Percentiles rank a stretch among this genome's conserved stretches.
Conservation (phyloP, 1,284 basidiomycete genomes). For the Amylostereum areolatum region DNA sequence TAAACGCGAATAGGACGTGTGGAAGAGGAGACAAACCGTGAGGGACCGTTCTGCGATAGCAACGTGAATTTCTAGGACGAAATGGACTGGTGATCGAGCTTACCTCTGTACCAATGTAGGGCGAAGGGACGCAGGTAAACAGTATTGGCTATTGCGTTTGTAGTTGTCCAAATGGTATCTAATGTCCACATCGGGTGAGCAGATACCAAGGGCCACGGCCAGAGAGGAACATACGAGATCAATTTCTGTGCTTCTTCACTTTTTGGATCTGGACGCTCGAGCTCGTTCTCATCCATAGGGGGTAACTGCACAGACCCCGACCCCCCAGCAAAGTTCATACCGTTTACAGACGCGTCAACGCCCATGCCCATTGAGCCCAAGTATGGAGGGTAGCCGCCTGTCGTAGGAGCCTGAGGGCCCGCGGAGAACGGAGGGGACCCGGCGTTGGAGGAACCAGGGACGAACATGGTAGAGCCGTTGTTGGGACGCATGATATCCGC, state of each 20-base stretch:
- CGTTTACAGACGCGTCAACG: slow-evolving; percentile 44
- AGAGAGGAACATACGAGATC: slow-evolving; percentile 50
- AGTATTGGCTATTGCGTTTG: slow-evolving; percentile 74
- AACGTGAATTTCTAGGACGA: slow-evolving; percentile 7
- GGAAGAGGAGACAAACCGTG: slow-evolving; percentile 48
- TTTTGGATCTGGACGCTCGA: slow-evolving; percentile 54
- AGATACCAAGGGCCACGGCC: not conserved
- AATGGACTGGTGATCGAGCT: not conserved
- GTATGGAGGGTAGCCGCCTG: slow-evolving; percentile 47
- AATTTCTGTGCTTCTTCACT: slow-evolving; percentile 75
- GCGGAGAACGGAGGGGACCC: slow-evolving; percentile 27
- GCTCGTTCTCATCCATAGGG: slow-evolving; percentile 37
- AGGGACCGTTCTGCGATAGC: slow-evolving; percentile 60
- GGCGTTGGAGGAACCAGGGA: slow-evolving; percentile 35
- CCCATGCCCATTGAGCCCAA: slow-evolving; percentile 50
- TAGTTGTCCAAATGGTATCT: slow-evolving; percentile 86
- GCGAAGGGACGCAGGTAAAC: slow-evolving; percentile 79
- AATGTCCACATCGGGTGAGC: not conserved
- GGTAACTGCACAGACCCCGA: slow-evolving; percentile 13
- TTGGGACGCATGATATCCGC: slow-evolving; percentile 56
- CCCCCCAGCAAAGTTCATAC: slow-evolving; percentile 34
- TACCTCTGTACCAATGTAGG: slow-evolving; percentile 83
- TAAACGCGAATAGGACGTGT: slow-evolving; percentile 4
- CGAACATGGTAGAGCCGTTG: slow-evolving; percentile 58
- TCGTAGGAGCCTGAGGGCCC: slow-evolving; percentile 16